Percentiles rank a stretch among this genome's conserved stretches.
These are phyloP conservation scores for Citropsis articulata DNA, from an alignment of 345 rosid species.

Conservation along the genomic window DNA sequence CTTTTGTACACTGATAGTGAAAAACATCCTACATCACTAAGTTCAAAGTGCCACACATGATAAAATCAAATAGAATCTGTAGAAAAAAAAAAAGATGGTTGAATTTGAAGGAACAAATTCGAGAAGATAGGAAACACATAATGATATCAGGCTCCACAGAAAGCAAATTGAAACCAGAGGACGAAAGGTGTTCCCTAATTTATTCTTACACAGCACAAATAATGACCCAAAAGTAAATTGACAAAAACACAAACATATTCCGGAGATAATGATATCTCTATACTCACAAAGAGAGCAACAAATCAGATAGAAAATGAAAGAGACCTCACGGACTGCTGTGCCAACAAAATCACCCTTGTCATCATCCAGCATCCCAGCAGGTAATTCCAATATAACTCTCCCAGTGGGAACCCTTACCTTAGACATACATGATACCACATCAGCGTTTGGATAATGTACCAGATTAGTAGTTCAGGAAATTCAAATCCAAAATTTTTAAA, in stretches of 20 bases:
- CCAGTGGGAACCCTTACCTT: constrained; percentile 93
- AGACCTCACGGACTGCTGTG: constrained; percentile 91
- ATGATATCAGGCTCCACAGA: not conserved
- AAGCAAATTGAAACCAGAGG: not conserved
- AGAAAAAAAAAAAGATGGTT: not conserved
- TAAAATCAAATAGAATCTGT: not conserved
- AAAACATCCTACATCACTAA: not conserved
- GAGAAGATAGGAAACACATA: not conserved
- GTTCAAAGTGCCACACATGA: not conserved
- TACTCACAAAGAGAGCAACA: not conserved
- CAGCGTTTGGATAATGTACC: constrained; percentile 4
- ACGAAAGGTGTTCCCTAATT: not conserved
- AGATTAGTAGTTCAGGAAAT: not conserved
- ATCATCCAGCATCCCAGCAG: constrained; percentile 95
- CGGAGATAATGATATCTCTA: not conserved
- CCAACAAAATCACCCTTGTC: constrained; percentile 84
- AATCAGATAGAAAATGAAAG: constrained; percentile 9
- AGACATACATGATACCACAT: constrained; percentile 12
- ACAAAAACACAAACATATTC: not conserved
- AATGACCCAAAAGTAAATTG: not conserved
- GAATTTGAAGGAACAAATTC: not conserved
- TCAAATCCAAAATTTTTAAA: not conserved
- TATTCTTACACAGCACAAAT: not conserved
- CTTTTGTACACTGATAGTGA: not conserved
- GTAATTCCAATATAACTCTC: constrained; percentile 72